These are phyloP conservation scores for Skeletonema potamos DNA, from an alignment of 108 stramenopile genomes.

Conservation along the genomic window DNA sequence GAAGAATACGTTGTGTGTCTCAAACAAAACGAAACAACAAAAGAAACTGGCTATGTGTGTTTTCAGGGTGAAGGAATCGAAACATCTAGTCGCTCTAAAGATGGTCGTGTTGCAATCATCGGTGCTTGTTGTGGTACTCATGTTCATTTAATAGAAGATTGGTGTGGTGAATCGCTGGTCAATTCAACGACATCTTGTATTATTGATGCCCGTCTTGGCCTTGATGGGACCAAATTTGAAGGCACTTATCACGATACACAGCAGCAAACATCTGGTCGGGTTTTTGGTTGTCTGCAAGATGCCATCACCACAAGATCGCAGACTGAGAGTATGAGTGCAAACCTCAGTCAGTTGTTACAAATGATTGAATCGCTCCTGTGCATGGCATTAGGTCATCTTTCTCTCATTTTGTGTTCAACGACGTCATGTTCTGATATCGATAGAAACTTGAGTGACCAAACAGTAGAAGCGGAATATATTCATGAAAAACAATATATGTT, in stretches of 20 bases:
- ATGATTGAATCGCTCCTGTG: conserved; percentile 50
- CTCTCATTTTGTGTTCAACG: conserved; percentile 40
- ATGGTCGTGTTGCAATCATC: conserved; percentile 53
- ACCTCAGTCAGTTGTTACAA: conserved; percentile 2
- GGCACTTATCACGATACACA: conserved; percentile 66
- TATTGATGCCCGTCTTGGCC: conserved; percentile 60
- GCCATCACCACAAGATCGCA: conserved; percentile 9
- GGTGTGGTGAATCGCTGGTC: conserved; percentile 26
- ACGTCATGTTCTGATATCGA: conserved; percentile 43
- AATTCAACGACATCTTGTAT: conserved; percentile 58
- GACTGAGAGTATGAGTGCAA: background rate
- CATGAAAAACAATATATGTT: conserved; percentile 7
- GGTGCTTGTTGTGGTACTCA: conserved; percentile 59
- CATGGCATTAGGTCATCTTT: conserved; percentile 66
- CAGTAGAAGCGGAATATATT: background rate
- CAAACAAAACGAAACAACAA: background rate
- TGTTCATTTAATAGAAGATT: conserved; percentile 70
- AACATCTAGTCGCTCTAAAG: conserved; percentile 63
- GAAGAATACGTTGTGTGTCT: conserved; percentile 73
- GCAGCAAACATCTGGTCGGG: conserved; percentile 56
- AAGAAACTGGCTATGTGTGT: conserved; percentile 2
- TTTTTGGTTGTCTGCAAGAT: conserved; percentile 50
- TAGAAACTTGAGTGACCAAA: conserved; percentile 16
- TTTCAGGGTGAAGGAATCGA: conserved; percentile 63
- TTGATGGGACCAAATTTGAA: conserved; percentile 77